phyloP scores from a whole-genome alignment of 108 stramenopile species.

The Nitzschia sp. region DNA sequence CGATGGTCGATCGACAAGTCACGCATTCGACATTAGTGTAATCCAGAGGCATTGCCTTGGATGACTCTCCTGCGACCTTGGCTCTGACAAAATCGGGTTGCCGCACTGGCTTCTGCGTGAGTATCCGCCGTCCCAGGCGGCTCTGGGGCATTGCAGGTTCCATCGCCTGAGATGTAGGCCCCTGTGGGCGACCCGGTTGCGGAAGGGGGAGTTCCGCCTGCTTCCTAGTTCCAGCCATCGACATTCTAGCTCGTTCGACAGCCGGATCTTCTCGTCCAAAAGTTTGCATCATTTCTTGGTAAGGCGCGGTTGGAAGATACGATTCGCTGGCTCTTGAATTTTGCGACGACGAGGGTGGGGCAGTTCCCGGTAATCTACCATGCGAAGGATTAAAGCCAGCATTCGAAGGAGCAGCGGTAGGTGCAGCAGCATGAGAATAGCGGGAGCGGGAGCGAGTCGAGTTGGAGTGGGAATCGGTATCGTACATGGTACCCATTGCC shows the following conservation, averaged over 20 bases:
- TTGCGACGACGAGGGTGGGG: neutral
- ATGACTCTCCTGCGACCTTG: neutral
- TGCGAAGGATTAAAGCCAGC: neutral
- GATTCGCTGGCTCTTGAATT: neutral
- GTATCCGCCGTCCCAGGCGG: conserved; percentile 11
- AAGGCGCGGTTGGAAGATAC: neutral
- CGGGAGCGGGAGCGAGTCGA: too few relatives aligned
- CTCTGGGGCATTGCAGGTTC: neutral
- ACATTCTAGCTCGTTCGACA: neutral
- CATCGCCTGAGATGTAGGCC: neutral
- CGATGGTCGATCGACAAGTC: neutral
- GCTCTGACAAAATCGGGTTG: conserved; percentile 9
- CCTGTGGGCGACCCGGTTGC: conserved; percentile 1
- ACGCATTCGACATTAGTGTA: neutral
- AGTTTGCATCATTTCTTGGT: conserved; percentile 3
- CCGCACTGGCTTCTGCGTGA: neutral
- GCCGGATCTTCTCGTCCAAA: neutral
- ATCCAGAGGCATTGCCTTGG: neutral
- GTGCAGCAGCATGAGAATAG: neutral
- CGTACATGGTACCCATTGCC: conserved; percentile 3
- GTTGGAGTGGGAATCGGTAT: neutral
- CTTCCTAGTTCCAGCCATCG: neutral
- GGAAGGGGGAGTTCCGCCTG: neutral
- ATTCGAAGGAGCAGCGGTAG: neutral
- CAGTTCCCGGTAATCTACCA: neutral